Conservation (phyloP, 1,284 basidiomycete species). For the Agroathelia rolfsii region DNA sequence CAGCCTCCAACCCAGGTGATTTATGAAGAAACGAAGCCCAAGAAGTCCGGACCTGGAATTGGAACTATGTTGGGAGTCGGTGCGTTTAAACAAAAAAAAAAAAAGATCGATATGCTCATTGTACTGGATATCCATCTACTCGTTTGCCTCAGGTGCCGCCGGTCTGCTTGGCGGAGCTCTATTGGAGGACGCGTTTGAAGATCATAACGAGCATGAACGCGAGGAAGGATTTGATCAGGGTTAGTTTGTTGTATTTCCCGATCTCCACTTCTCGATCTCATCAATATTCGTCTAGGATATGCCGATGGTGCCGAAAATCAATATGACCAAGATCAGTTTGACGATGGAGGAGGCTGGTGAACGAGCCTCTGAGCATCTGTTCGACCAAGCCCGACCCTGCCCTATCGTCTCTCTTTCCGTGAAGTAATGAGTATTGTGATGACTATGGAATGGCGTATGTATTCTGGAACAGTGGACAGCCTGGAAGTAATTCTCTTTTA, state of each 20-base stretch:
- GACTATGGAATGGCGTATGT: too few species aligned
- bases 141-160: constrained; percentile 33
- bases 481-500: too few species aligned
- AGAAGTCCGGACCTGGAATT: constrained; percentile 17
- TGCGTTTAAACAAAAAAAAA: constrained; percentile 21
- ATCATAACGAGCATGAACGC: constrained; percentile 29
- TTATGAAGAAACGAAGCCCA: too few species aligned
- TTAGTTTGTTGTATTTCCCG: constrained; percentile 13
- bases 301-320: too few species aligned
- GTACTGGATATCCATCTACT: constrained; percentile 20
- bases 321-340: constrained; percentile 15
- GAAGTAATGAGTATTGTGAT: too few species aligned
- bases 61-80: constrained; percentile 20
- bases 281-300: constrained; percentile 13
- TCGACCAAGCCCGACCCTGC: too few species aligned
- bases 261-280: not conserved
- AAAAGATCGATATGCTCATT: constrained; percentile 22
- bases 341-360: constrained; percentile 1
- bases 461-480: too few species aligned
- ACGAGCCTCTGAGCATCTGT: too few species aligned
- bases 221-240: constrained; percentile 30
- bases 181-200: constrained; percentile 38
- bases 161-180: constrained; percentile 51
- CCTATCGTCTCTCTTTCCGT: too few species aligned
- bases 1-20: too few species aligned